Evolutionary conservation across 1,284 basidiomycete genomes (phyloP), one percentile per base, ranked within the genome.

Genomic region (Amylostereum chailletii): DNA sequence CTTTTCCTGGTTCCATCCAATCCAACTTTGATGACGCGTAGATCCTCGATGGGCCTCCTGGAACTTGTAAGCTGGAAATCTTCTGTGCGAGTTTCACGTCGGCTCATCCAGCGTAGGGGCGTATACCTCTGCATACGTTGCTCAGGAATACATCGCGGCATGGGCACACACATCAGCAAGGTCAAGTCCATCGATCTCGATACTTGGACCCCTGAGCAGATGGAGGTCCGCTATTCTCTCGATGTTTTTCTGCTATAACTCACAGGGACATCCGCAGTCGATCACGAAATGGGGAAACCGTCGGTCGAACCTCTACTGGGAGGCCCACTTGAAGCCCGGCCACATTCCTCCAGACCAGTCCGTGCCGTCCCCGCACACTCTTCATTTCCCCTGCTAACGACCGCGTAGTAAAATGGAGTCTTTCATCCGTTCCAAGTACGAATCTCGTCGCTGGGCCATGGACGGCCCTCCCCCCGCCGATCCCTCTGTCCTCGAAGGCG

Each of bases 41-140:
- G 95, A 98, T 73, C 91, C 95, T 37, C 77, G 95, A 62, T 99
- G 95, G 95, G 95, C 95, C 26, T 94, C 93, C 1, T 97, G 94
- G 91, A 99, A 98, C 65, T 68, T 98, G 83, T 93, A 65, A 60
- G 83, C 64, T 48, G 5, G 19, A 26, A 38, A 34, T n/a, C 37
- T 2, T 43, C 51, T 31, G 29, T 34, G 30, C 5, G 29, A 42
- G 30, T 27, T 31, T 33, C 26, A 5, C 1, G 9, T 37, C 19
- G 48, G n/a, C 46, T 60, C 45, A 61, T 40, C 41, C 36, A 6
- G 37, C 6, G 47, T 19, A 92, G 90, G 32, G 94, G 94, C 33
- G 88, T 93, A 2, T 96, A 91, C 64, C 72, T 97, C 38, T 99
- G 95, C 65, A 98, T 99, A 58, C 81, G 95, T 52, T 99, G 95